These are phyloP conservation scores for Gonapodya prolifera DNA, from an alignment of 192 early-diverging fungal genomes.

Conservation along the genomic window DNA sequence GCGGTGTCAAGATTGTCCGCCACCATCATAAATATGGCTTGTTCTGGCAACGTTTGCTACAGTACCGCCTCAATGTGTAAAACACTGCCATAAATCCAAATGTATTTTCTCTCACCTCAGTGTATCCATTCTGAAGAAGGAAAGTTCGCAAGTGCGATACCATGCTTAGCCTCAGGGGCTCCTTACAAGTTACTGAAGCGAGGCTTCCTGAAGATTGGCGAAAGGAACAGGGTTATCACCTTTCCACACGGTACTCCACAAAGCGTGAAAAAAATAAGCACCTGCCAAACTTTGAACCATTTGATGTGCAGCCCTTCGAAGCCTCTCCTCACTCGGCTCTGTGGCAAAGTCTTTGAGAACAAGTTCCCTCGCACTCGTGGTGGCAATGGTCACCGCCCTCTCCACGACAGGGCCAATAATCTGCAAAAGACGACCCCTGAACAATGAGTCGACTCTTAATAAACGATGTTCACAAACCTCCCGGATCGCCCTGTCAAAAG, in stretches of 20 bases:
- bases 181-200: constrained; percentile 84
- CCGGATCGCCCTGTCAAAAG: constrained; percentile 78
- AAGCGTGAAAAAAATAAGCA: constrained; percentile 10
- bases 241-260: too few species aligned
- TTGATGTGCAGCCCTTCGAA: constrained; percentile 83
- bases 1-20: constrained; percentile 89
- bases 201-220: constrained; percentile 28
- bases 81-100: background rate
- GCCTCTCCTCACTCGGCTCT: constrained; percentile 86
- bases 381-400: constrained; percentile 82
- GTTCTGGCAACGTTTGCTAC: constrained; percentile 61
- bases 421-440: constrained; percentile 6
- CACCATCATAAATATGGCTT: constrained; percentile 71
- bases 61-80: background rate
- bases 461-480: constrained; percentile 42
- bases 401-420: constrained; percentile 83
- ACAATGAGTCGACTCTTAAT: background rate
- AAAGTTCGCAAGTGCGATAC: constrained; percentile 53
- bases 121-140: constrained; percentile 60
- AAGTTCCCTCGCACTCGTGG: constrained; percentile 82
- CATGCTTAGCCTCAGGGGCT: constrained; percentile 81
- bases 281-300: constrained; percentile 93
- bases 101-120: constrained; percentile 32
- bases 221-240: background rate
- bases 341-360: constrained; percentile 91